These are phyloP conservation scores for Heliamphora exappendiculata DNA, from an alignment of 148 eudicot genomes.

Conservation along the genomic window DNA sequence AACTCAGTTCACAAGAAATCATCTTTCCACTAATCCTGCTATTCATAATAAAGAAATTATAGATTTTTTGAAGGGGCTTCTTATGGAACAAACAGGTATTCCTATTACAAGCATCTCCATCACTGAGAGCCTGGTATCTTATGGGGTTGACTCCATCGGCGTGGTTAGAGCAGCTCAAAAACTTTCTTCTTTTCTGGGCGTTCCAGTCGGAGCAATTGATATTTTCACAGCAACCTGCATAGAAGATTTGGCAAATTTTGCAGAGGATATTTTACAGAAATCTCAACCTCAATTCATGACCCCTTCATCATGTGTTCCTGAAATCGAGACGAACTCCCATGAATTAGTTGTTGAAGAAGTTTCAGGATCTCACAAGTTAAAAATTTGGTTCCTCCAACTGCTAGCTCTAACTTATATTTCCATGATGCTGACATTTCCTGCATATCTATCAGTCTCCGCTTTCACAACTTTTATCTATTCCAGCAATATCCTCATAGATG, in stretches of 20 bases:
- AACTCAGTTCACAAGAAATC: slow-evolving; percentile 4
- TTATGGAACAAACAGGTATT: slow-evolving; percentile 40
- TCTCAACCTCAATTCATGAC: slow-evolving; percentile 25
- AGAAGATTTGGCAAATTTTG: slow-evolving; percentile 35
- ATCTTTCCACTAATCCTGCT: slow-evolving; percentile 16
- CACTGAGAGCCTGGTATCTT: slow-evolving; percentile 32
- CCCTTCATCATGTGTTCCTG: slow-evolving; percentile 10
- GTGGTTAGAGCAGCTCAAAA: slow-evolving; percentile 62
- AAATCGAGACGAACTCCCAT: slow-evolving; percentile 8
- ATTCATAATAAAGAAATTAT: slow-evolving; percentile 25
- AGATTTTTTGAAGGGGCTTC: slow-evolving; percentile 29
- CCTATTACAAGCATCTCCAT: slow-evolving; percentile 30
- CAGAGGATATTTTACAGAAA: slow-evolving; percentile 32
- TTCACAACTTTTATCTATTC: slow-evolving; percentile 16
- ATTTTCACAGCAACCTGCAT: slow-evolving; percentile 53
- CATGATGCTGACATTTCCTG: slow-evolving; percentile 28
- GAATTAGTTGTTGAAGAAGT: slow-evolving; percentile 29
- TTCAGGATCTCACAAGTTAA: slow-evolving; percentile 17
- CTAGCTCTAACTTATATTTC: slow-evolving; percentile 30
- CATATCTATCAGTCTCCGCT: slow-evolving; percentile 30
- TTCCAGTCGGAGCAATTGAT: slow-evolving; percentile 47
- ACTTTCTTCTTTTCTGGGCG: slow-evolving; percentile 44
- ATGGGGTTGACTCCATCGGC: slow-evolving; percentile 54
- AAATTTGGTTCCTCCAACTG: slow-evolving; percentile 26
- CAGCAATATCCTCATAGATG: not conserved